Base-by-base conservation (phyloP, 768 basidiomycete species). In the Mycena filopes region DNA sequence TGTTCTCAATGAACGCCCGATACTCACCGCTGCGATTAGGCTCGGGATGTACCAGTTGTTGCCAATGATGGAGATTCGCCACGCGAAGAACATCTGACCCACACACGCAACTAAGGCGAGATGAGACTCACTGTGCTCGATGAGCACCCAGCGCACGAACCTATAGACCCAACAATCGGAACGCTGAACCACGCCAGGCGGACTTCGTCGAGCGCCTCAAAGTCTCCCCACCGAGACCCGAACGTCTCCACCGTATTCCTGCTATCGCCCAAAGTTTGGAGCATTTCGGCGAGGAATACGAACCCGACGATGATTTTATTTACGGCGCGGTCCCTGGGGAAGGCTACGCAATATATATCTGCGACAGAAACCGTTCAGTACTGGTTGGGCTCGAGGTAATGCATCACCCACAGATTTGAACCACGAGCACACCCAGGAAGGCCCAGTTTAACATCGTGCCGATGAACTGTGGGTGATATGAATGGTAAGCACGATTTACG, bases 331-430 rank as follows among this genome's bases (percentile, higher is more conserved):
- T 73, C 70, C 38, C 57, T 67, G 10, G 66, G 82, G 80, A 43
- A 76, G 77, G 69, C 76, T 77, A 53, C 78, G 76, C 20, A 85
- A 84, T 63, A 63, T 1, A 63, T 16, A 36, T 55, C 56, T 57
- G 41, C 1, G 20, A 9, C 20, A 5, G 33, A 31, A 6, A 15
- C 2, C 1, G 28, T 36, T 51, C 1, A 50, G 13, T 31, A 33
- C 15, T 7, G 3, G 26, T 3, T 21, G 12, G 23, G 49, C 11
- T 11, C n/a, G 33, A 5, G 12, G 15, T 23, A 13, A 13, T n/a
- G 21, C 13, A 21, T 10, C 11, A 51, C 33, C 1, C 33, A 55
- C 54, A 61, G 23, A 42, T 49, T 51, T 61, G 48, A 3, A 61
- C 60, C 10, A 23, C 31, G 3, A 61, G 42, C 2, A 41, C 25